Percentiles rank a stretch among this genome's conserved stretches.
Evolutionary conservation across 2,329 filamentous ascomycete genomes (phyloP).

Genomic region (Kalaharituber pfeilii): DNA sequence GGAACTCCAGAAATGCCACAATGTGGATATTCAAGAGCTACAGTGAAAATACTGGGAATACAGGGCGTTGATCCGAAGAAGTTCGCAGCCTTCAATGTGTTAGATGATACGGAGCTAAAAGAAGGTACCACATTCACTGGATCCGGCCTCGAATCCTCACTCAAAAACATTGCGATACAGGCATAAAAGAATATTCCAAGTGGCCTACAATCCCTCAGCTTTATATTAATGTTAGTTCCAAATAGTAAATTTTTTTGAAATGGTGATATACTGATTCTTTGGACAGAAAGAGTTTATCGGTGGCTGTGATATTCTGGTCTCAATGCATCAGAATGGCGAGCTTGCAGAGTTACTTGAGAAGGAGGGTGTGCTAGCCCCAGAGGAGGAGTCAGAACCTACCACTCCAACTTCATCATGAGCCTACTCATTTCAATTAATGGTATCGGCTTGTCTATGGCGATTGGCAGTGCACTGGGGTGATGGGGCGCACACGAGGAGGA

Average conservation of each 20-base stretch:
- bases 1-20: conserved; percentile 90
- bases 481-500: too few relatives aligned
- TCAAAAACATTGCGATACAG: conserved; percentile 30
- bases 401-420: background rate
- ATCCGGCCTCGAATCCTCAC: background rate
- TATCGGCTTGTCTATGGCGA: too few relatives aligned
- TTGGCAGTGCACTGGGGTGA: too few relatives aligned
- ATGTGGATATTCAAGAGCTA: conserved; percentile 89
- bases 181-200: conserved; percentile 97
- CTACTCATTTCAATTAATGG: too few relatives aligned
- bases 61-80: conserved; percentile 91
- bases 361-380: conserved; percentile 63
- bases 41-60: conserved; percentile 82
- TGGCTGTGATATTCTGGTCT: conserved; percentile 91
- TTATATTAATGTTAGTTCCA: conserved; percentile 46
- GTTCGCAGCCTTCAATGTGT: conserved; percentile 95
- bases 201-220: conserved; percentile 98
- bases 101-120: conserved; percentile 77
- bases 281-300: conserved; percentile 73
- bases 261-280: background rate
- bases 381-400: conserved; percentile 3
- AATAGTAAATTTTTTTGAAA: background rate
- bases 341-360: conserved; percentile 81
- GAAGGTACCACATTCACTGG: conserved; percentile 40
- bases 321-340: conserved; percentile 93